phyloP scores from a whole-genome alignment of 140 eudicot genomes.

The Cichorium intybus region DNA sequence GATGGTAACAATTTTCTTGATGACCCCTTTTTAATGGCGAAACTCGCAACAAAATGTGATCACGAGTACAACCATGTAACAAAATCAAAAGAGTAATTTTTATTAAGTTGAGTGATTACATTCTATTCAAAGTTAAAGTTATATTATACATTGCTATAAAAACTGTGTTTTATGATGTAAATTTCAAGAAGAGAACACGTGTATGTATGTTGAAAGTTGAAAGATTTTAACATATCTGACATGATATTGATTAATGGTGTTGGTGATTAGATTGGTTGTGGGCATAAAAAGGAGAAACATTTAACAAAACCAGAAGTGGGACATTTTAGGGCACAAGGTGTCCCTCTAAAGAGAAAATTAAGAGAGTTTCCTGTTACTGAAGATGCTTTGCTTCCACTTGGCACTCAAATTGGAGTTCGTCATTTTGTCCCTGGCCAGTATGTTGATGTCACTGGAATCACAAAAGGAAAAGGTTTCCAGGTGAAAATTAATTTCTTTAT shows the following conservation, averaged over 20 bases:
- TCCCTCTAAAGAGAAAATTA: slow-evolving; percentile 90
- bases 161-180: no score
- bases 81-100: no score
- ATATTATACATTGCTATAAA: no score
- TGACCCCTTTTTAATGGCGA: no score
- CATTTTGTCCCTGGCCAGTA: slow-evolving; percentile 96
- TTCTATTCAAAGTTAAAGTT: no score
- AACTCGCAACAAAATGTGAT: no score
- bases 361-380: slow-evolving; percentile 94
- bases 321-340: slow-evolving; percentile 96
- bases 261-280: slow-evolving; percentile 81
- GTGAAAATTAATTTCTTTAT: slow-evolving; percentile 23
- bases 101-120: no score
- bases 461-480: slow-evolving; percentile 98
- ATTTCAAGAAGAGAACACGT: no score
- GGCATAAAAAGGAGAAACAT: slow-evolving; percentile 92
- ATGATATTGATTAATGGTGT: neutral
- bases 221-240: no score
- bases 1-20: no score
- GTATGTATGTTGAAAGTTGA: no score
- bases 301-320: slow-evolving; percentile 96
- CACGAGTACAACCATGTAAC: no score
- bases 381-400: slow-evolving; percentile 92
- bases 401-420: slow-evolving; percentile 76
- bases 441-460: slow-evolving; percentile 83